phyloP scores from a whole-genome alignment of 2,329 filamentous ascomycete species.

The Talaromyces sp. region DNA sequence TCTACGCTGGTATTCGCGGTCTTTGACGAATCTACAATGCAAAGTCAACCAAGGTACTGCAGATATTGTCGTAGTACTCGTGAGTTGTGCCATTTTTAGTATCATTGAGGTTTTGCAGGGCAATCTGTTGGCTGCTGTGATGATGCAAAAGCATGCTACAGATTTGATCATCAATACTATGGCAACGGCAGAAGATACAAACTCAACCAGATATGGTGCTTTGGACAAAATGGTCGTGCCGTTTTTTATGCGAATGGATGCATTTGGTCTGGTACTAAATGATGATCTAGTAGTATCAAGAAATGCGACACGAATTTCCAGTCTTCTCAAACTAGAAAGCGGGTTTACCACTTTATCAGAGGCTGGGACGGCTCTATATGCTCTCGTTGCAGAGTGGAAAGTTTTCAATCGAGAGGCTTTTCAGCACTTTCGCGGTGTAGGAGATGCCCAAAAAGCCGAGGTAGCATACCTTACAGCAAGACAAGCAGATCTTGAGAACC shows the following conservation, averaged over 20 bases:
- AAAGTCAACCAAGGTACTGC: neutral
- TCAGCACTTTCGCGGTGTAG: neutral
- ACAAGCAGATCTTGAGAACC: neutral
- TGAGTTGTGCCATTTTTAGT: neutral
- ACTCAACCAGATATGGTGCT: neutral
- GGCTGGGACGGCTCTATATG: neutral
- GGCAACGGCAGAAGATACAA: neutral
- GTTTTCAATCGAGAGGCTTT: neutral
- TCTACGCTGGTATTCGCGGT: neutral
- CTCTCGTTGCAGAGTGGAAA: neutral
- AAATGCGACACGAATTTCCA: neutral
- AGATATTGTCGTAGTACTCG: neutral
- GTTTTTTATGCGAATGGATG: neutral
- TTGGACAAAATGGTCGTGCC: neutral
- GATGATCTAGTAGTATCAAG: neutral
- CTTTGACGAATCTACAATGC: neutral
- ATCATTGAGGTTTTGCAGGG: neutral
- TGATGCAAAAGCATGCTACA: neutral
- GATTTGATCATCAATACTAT: neutral
- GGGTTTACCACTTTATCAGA: neutral
- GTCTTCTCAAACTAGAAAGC: neutral
- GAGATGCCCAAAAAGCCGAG: neutral
- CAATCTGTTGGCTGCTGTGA: neutral
- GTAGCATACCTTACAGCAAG: neutral
- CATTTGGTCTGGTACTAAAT: neutral